A percentile compares a stretch with the other conserved stretches of the same genome.
phyloP scores from a whole-genome alignment of 2,329 filamentous ascomycete genomes.

The Endoconidiophora polonica region DNA sequence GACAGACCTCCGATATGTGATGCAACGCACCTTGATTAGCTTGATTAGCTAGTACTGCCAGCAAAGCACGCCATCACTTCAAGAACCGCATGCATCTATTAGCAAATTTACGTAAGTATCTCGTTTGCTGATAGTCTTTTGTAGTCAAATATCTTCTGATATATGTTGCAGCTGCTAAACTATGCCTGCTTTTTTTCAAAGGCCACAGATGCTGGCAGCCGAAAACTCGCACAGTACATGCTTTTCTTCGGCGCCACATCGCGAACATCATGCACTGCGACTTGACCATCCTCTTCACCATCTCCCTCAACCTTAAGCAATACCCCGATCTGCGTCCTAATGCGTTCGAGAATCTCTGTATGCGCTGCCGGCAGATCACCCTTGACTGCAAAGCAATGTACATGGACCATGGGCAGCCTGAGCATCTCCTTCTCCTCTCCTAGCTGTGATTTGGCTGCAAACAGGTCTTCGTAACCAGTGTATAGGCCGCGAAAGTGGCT shows the following conservation, averaged over 20 bases:
- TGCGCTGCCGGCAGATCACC: constrained; percentile 51
- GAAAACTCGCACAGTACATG: constrained; percentile 93
- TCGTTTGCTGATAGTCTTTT: too few species aligned
- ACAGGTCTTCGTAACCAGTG: constrained; percentile 48
- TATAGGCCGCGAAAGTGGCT: constrained; percentile 61
- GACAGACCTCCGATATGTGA: too few species aligned
- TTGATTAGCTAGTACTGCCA: too few species aligned
- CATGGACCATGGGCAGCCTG: constrained; percentile 67
- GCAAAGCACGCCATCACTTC: too few species aligned
- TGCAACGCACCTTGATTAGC: too few species aligned
- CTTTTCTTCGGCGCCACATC: constrained; percentile 85
- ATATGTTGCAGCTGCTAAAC: too few species aligned
- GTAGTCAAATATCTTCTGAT: too few species aligned
- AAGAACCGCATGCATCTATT: too few species aligned
- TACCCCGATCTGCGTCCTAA: constrained; percentile 24
- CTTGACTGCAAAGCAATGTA: constrained; percentile 83
- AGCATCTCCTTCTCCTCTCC: constrained; percentile 27
- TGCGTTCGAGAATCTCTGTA: constrained; percentile 29
- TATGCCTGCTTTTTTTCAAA: constrained; percentile 34
- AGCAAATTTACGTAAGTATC: too few species aligned
- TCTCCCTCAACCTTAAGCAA: constrained; percentile 26
- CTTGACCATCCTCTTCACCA: constrained; percentile 29
- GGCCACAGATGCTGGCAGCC: constrained; percentile 66
- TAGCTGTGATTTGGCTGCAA: constrained; percentile 34
- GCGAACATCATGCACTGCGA: constrained; percentile 53